These are phyloP conservation scores for Fusarium sp. DNA, from an alignment of 2,329 filamentous ascomycete genomes.

Conservation along the genomic window DNA sequence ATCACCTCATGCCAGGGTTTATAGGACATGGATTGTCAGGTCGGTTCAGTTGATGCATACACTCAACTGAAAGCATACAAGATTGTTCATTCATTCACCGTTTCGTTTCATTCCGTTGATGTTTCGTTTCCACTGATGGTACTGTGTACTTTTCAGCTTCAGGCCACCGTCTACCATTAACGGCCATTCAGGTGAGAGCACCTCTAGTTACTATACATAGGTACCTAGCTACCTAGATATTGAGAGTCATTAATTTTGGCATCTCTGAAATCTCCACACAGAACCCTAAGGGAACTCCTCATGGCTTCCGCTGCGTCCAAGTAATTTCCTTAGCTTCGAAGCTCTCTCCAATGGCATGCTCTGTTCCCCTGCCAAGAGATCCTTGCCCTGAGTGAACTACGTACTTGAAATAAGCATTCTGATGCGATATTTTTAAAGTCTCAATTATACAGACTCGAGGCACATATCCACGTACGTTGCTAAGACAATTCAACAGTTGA, in stretches of 20 bases:
- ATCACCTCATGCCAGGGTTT: conserved; percentile 25
- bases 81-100: conserved; percentile 29
- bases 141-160: conserved; percentile 35
- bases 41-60: conserved; percentile 11
- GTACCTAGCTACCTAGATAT: too few species aligned
- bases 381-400: not conserved
- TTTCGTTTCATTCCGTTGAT: conserved; percentile 32
- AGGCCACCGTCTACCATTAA: conserved; percentile 22
- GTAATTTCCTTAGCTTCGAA: conserved; percentile 22
- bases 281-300: conserved; percentile 13
- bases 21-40: conserved; percentile 1
- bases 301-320: conserved; percentile 5
- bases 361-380: conserved; percentile 44
- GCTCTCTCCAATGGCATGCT: conserved; percentile 23
- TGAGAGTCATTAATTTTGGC: not conserved
- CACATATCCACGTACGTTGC: not conserved
- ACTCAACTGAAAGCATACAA: conserved; percentile 3
- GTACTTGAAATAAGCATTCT: too few species aligned
- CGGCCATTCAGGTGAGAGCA: conserved; percentile 26
- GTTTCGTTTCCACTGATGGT: conserved; percentile 28
- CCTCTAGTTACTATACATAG: too few species aligned
- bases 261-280: conserved; percentile 18
- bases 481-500: not conserved
- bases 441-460: too few species aligned
- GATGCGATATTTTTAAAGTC: conserved; percentile 14